Conservation (phyloP, 2,329 filamentous ascomycete genomes). For the Penicillium sp. region DNA sequence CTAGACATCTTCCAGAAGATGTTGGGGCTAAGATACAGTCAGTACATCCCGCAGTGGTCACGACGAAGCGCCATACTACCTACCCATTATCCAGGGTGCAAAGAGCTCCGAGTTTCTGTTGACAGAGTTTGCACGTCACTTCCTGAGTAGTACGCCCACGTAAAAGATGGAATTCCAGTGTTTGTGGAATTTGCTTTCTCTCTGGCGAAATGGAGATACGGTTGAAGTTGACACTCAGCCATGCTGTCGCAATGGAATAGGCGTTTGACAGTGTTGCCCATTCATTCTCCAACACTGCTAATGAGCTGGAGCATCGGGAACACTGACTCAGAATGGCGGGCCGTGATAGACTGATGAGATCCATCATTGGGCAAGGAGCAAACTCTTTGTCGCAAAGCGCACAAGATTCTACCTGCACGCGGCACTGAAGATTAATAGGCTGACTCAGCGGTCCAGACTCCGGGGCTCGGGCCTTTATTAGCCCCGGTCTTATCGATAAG, state of each 20-base stretch:
- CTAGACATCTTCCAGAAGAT: constrained; percentile 43
- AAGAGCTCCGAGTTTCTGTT: constrained; percentile 39
- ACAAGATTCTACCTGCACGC: not conserved
- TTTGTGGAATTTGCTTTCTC: constrained; percentile 37
- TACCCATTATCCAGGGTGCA: constrained; percentile 39
- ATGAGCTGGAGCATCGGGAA: constrained; percentile 40
- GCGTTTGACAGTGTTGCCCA: constrained; percentile 41
- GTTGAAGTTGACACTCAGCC: constrained; percentile 40
- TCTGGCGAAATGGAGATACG: constrained; percentile 38
- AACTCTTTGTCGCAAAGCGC: constrained; percentile 6
- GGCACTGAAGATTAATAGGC: constrained; percentile 1
- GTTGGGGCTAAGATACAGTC: constrained; percentile 27
- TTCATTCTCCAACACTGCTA: constrained; percentile 43
- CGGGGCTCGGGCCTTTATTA: not conserved
- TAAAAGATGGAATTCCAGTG: constrained; percentile 35
- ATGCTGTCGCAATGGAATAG: constrained; percentile 37
- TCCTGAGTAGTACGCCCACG: constrained; percentile 39
- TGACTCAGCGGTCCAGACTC: constrained; percentile 30
- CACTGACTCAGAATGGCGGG: constrained; percentile 42
- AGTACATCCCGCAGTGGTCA: not conserved
- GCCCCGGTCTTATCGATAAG: not conserved
- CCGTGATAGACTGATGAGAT: constrained; percentile 35
- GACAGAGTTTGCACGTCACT: constrained; percentile 39
- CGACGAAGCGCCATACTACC: constrained; percentile 12
- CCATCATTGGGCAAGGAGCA: constrained; percentile 27